These are phyloP conservation scores for Orbilia blumenaviensis DNA, from an alignment of 2,329 filamentous ascomycete species.

Conservation along the genomic window DNA sequence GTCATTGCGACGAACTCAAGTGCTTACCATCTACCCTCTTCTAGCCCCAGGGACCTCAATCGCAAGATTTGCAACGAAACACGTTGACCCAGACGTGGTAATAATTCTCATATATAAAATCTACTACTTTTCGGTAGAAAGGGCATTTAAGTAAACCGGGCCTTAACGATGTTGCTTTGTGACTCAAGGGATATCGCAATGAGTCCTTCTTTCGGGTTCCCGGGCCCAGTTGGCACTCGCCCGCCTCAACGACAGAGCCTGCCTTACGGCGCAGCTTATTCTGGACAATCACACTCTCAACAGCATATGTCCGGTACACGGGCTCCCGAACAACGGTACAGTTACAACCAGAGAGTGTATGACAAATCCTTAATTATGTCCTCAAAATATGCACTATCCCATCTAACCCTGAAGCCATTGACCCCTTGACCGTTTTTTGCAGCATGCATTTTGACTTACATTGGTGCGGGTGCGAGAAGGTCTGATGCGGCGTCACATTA, in stretches of 20 bases:
- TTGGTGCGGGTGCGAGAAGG: constrained; percentile 48
- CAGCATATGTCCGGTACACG: constrained; percentile 30
- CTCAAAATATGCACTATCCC: not conserved
- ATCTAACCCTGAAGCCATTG: not conserved
- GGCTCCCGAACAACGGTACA: constrained; percentile 41
- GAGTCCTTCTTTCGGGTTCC: constrained; percentile 50
- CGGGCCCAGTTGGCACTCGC: constrained; percentile 32
- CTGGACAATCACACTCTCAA: constrained; percentile 18
- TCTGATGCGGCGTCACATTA: constrained; percentile 38
- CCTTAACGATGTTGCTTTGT: constrained; percentile 54
- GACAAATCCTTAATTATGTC: constrained; percentile 19
- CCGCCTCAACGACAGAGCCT: constrained; percentile 37
- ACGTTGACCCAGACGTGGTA: constrained; percentile 48
- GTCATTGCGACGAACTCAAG: not conserved
- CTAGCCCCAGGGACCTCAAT: constrained; percentile 34
- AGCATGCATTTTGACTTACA: constrained; percentile 24
- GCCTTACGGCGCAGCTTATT: constrained; percentile 18
- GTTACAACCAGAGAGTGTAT: constrained; percentile 48
- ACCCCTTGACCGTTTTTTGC: not conserved
- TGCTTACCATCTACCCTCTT: constrained; percentile 21
- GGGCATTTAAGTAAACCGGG: constrained; percentile 40
- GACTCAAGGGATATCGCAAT: constrained; percentile 54
- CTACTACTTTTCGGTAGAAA: constrained; percentile 44
- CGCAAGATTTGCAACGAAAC: constrained; percentile 31
- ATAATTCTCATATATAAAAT: constrained; percentile 48